Evolutionary conservation across 345 rosid species (phyloP).

Genomic region (Brassica carinata): DNA sequence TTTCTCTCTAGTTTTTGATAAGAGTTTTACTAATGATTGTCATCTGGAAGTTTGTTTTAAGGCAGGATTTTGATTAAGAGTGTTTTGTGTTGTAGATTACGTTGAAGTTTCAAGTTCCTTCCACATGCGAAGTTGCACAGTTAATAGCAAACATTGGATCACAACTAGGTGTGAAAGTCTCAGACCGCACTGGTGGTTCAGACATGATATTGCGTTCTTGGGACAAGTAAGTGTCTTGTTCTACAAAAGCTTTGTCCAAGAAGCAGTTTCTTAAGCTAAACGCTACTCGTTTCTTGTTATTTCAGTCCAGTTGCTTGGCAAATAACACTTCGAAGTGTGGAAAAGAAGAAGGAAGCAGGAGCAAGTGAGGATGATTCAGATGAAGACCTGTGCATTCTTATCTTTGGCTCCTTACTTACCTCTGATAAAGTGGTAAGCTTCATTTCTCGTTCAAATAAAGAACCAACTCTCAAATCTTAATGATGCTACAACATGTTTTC

Average conservation of each 20-base stretch:
- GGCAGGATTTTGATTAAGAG: constrained; percentile 5
- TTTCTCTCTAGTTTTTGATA: neutral
- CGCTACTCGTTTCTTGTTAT: constrained; percentile 16
- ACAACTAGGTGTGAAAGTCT: constrained; percentile 70
- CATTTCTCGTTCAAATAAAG: constrained; percentile 16
- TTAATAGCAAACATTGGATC: constrained; percentile 80
- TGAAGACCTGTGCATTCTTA: constrained; percentile 71
- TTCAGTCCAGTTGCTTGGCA: constrained; percentile 96
- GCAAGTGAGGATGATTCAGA: constrained; percentile 42
- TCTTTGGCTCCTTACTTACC: constrained; percentile 75
- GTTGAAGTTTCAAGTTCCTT: constrained; percentile 80
- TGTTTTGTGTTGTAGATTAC: constrained; percentile 55
- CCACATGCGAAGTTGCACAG: constrained; percentile 69
- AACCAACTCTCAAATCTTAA: neutral
- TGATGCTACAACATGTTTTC: neutral
- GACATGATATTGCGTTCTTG: constrained; percentile 85
- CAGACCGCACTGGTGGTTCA: constrained; percentile 73
- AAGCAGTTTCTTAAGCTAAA: neutral
- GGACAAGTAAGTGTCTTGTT: constrained; percentile 63
- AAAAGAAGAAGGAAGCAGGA: constrained; percentile 48
- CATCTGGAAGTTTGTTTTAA: neutral
- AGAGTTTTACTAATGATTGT: neutral
- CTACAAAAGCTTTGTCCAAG: neutral
- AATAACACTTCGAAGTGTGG: constrained; percentile 60
- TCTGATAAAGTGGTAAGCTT: constrained; percentile 70